Evolutionary conservation across 2,329 filamentous ascomycete genomes (phyloP).

Genomic region (Nigrospora sphaerica): DNA sequence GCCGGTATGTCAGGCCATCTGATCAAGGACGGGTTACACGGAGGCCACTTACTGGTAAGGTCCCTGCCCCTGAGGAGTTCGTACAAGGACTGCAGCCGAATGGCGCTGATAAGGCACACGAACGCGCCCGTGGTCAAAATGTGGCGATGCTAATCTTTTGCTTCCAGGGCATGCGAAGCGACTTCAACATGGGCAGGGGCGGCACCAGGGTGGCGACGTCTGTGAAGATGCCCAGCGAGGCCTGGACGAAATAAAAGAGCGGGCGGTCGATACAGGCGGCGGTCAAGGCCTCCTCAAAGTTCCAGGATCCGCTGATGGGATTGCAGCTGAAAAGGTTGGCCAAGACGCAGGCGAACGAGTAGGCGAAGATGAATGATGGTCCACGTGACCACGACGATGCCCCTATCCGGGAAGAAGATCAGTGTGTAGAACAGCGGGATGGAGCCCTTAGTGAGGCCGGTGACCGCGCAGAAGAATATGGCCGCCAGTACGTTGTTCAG

Average conservation of each 20-base stretch:
- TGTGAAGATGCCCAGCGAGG: constrained; percentile 15
- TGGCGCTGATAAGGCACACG: constrained; percentile 14
- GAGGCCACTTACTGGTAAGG: constrained; percentile 6
- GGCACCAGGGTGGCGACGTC: constrained; percentile 20
- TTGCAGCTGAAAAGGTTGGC: constrained; percentile 18
- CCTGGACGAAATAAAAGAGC: constrained; percentile 18
- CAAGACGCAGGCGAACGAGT: constrained; percentile 14
- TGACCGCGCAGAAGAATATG: constrained; percentile 11
- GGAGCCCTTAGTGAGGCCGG: constrained; percentile 16
- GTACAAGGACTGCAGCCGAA: constrained; percentile 10
- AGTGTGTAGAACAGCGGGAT: constrained; percentile 18
- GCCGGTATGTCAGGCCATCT: neutral
- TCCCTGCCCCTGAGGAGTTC: constrained; percentile 7
- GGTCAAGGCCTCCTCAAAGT: constrained; percentile 9
- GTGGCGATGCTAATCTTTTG: constrained; percentile 35
- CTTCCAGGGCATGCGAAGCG: constrained; percentile 30
- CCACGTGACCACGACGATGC: constrained; percentile 13
- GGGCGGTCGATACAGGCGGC: constrained; percentile 17
- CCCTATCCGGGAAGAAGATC: constrained; percentile 15
- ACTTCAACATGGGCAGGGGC: constrained; percentile 34
- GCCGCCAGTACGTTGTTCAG: constrained; percentile 10
- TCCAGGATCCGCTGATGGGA: constrained; percentile 15
- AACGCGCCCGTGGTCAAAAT: constrained; percentile 27
- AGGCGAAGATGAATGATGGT: constrained; percentile 12
- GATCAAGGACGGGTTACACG: neutral